These are phyloP conservation scores for Ogataea trehalophila DNA, from an alignment of 805 yeast species.

Conservation along the genomic window DNA sequence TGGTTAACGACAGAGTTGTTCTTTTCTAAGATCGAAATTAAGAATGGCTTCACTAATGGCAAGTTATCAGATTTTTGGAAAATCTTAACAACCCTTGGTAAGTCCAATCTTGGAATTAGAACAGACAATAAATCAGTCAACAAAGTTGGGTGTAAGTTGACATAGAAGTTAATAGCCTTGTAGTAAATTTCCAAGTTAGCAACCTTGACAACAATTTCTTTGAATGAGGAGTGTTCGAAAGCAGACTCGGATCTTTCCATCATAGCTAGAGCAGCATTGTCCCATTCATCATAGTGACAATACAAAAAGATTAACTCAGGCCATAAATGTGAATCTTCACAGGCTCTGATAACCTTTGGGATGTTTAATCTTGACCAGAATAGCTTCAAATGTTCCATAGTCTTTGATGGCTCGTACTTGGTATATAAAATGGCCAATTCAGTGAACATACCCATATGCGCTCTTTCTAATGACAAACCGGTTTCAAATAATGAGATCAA, in stretches of 20 bases:
- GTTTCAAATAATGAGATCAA: slow-evolving; percentile 89
- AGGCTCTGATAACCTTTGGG: slow-evolving; percentile 93
- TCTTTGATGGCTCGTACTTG: slow-evolving; percentile 82
- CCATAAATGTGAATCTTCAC: slow-evolving; percentile 92
- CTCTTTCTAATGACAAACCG: slow-evolving; percentile 94
- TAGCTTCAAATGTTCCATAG: slow-evolving; percentile 93
- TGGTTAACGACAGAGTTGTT: slow-evolving; percentile 88
- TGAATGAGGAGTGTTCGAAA: slow-evolving; percentile 89
- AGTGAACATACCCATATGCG: slow-evolving; percentile 99
- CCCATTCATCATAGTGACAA: slow-evolving; percentile 99
- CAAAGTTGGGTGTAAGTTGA: slow-evolving; percentile 86
- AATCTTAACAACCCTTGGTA: slow-evolving; percentile 90
- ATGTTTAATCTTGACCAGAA: slow-evolving; percentile 98
- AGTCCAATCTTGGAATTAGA: slow-evolving; percentile 83
- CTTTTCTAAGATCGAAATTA: slow-evolving; percentile 85
- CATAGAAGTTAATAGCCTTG: slow-evolving; percentile 93
- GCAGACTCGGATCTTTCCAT: slow-evolving; percentile 92
- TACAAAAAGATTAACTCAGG: slow-evolving; percentile 93
- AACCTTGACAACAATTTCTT: slow-evolving; percentile 91
- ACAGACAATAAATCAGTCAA: slow-evolving; percentile 81
- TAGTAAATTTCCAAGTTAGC: slow-evolving; percentile 94
- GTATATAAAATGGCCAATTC: slow-evolving; percentile 88
- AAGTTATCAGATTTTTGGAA: slow-evolving; percentile 93
- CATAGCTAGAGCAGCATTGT: slow-evolving; percentile 94
- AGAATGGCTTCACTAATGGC: slow-evolving; percentile 93